Evolutionary conservation across 805 yeast genomes (phyloP).

Genomic region (Wickerhamomyces kurtzmanii): DNA sequence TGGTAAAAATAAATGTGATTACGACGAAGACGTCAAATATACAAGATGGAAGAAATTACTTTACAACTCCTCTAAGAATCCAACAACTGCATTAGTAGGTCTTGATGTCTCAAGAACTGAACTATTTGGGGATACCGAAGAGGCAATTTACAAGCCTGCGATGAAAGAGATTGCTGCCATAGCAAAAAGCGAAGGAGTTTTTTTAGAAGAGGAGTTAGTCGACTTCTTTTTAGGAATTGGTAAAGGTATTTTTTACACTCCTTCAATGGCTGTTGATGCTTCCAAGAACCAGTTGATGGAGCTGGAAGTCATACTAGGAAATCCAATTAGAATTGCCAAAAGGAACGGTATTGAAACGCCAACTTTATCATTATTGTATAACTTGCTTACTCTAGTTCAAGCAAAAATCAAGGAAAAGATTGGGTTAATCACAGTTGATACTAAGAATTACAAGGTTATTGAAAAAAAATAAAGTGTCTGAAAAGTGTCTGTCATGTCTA

Average conservation of each 20-base stretch:
- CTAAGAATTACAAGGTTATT: too few species aligned
- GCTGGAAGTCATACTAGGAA: constrained; percentile 63
- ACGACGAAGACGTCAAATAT: constrained; percentile 33
- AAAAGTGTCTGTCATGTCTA: too few species aligned
- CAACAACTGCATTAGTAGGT: constrained; percentile 47
- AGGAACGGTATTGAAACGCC: constrained; percentile 46
- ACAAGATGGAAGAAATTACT: constrained; percentile 56
- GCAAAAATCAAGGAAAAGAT: constrained; percentile 46
- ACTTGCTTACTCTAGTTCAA: constrained; percentile 51
- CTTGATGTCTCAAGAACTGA: constrained; percentile 45
- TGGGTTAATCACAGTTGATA: constrained; percentile 30
- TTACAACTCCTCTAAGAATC: constrained; percentile 57
- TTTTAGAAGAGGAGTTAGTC: constrained; percentile 35
- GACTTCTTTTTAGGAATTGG: constrained; percentile 42
- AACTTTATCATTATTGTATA: constrained; percentile 43
- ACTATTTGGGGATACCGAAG: constrained; percentile 28
- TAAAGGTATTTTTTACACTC: constrained; percentile 42
- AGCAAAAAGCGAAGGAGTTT: constrained; percentile 55
- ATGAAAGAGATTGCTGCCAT: constrained; percentile 54
- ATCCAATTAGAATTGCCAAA: constrained; percentile 40
- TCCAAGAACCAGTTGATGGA: constrained; percentile 58
- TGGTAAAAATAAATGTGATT: constrained; percentile 26
- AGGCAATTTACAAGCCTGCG: constrained; percentile 34
- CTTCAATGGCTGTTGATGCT: constrained; percentile 64
- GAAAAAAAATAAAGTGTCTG: too few species aligned